Conservation (phyloP, 164 flowering plant genomes). For the Liquidambar formosana region DNA sequence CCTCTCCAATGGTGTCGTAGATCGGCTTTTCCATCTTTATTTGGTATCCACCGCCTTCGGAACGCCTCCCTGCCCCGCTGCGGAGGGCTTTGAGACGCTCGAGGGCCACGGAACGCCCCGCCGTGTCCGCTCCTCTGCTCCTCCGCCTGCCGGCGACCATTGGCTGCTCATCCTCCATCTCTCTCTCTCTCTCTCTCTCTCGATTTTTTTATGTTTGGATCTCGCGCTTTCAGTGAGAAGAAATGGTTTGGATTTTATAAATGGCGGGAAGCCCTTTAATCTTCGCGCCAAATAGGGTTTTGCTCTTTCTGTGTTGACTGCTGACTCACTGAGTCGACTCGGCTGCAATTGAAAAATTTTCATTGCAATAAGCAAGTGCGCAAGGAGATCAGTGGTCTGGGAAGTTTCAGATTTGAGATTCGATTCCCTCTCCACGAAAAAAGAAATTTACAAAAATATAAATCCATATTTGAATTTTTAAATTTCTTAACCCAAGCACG, state of each 20-base stretch:
- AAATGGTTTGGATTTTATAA: not conserved
- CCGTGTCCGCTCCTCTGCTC: constrained; percentile 50
- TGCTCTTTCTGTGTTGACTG: not conserved
- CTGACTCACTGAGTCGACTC: constrained; percentile 1
- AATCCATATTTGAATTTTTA: no score
- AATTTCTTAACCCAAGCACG: no score
- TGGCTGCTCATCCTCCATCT: constrained; percentile 47
- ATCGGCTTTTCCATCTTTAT: constrained; percentile 78
- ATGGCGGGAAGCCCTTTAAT: constrained; percentile 15
- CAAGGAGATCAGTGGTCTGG: no score
- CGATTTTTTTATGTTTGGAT: not conserved
- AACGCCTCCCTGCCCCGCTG: constrained; percentile 56
- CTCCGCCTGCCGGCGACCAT: constrained; percentile 38
- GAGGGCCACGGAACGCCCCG: constrained; percentile 50
- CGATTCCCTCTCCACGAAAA: no score
- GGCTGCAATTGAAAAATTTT: not conserved
- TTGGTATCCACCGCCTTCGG: constrained; percentile 47
- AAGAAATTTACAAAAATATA: no score
- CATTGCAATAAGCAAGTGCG: no score
- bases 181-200: not conserved
- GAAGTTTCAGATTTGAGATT: no score
- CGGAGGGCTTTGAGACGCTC: constrained; percentile 67
- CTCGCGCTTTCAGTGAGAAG: not conserved
- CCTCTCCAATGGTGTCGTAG: constrained; percentile 76
- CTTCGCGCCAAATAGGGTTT: constrained; percentile 4